Conservation (phyloP, 306 rosid genomes). For the Rosa rugosa region DNA sequence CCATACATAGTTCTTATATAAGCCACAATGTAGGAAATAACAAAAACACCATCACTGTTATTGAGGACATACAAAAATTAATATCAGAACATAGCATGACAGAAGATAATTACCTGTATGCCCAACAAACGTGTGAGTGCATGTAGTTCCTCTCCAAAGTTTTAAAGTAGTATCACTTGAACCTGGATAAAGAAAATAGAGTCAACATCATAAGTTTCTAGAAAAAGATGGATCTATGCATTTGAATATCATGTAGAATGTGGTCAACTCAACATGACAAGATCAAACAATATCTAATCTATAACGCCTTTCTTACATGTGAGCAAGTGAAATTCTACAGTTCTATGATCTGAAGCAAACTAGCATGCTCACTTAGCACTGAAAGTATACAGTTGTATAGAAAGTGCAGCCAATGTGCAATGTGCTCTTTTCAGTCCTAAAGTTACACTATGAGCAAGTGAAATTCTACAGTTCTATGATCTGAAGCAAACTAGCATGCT, state of each 20-base stretch:
- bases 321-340: background rate
- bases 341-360: background rate
- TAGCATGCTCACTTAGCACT: background rate
- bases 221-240: background rate
- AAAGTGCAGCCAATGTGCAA: background rate
- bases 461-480: background rate
- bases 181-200: slow-evolving; percentile 44
- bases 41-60: background rate
- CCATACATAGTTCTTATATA: background rate
- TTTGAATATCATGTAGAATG: slow-evolving; percentile 2
- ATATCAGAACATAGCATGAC: background rate
- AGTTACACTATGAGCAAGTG: too few relatives aligned
- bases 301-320: background rate
- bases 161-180: slow-evolving; percentile 86
- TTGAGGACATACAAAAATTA: background rate
- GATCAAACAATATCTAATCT: slow-evolving; percentile 3
- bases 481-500: background rate
- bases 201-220: slow-evolving; percentile 27
- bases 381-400: background rate
- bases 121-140: slow-evolving; percentile 72
- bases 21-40: slow-evolving; percentile 5
- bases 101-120: slow-evolving; percentile 61
- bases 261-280: slow-evolving; percentile 6
- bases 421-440: too few relatives aligned
- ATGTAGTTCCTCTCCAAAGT: slow-evolving; percentile 84